Conservation (phyloP, 2,329 filamentous ascomycete species). For the Drechmeria coniospora region DNA sequence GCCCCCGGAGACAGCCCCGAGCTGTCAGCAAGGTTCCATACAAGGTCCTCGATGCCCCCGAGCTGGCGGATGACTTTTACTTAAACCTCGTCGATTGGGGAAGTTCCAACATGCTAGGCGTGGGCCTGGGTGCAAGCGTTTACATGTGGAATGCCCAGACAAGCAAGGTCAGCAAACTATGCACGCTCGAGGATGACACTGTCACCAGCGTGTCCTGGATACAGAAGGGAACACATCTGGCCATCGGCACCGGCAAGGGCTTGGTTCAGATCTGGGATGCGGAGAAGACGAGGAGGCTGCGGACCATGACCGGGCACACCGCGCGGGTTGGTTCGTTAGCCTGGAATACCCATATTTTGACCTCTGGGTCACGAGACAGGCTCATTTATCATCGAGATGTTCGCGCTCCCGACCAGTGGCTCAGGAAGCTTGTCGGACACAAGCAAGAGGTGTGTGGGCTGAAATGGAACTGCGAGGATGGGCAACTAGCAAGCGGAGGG, state of each 20-base stretch:
- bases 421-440: slow-evolving; percentile 76
- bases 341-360: slow-evolving; percentile 96
- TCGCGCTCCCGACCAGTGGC: slow-evolving; percentile 77
- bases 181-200: slow-evolving; percentile 80
- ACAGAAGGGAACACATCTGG: slow-evolving; percentile 87
- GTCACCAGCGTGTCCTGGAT: slow-evolving; percentile 99
- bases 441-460: slow-evolving; percentile 97
- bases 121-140: slow-evolving; percentile 81
- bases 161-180: slow-evolving; percentile 84
- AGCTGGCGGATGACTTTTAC: slow-evolving; percentile 94
- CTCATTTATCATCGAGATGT: slow-evolving; percentile 94
- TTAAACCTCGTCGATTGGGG: slow-evolving; percentile 97
- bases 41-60: slow-evolving; percentile 92
- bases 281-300: slow-evolving; percentile 64
- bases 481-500: slow-evolving; percentile 84
- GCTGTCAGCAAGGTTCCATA: slow-evolving; percentile 93
- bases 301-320: slow-evolving; percentile 95
- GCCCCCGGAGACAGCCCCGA: slow-evolving; percentile 73
- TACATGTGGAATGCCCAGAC: slow-evolving; percentile 97
- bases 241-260: slow-evolving; percentile 88
- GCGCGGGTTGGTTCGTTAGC: slow-evolving; percentile 84
- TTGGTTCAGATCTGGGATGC: slow-evolving; percentile 97
- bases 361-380: slow-evolving; percentile 85
- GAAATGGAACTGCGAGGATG: slow-evolving; percentile 93
- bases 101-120: slow-evolving; percentile 82